Conservation (phyloP, 352 stramenopile species). For the Globisporangium lucens region DNA sequence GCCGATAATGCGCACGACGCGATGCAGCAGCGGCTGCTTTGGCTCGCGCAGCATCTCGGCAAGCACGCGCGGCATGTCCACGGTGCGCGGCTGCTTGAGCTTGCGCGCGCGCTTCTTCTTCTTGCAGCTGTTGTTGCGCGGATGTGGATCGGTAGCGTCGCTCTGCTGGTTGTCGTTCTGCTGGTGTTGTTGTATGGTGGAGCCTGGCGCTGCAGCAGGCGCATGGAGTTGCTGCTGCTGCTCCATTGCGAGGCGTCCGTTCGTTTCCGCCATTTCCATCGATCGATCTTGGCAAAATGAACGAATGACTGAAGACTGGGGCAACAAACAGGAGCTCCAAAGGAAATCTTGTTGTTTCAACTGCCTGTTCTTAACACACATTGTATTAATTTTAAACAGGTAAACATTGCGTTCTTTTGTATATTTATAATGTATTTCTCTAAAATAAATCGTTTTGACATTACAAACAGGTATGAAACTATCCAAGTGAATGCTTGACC, state of each 20-base stretch:
- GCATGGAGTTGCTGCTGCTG: slow-evolving; percentile 6
- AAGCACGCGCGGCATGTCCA: slow-evolving; percentile 54
- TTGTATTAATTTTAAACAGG: background rate
- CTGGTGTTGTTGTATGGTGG: background rate
- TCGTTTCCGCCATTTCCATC: background rate
- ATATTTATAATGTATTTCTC: background rate
- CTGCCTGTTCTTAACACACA: background rate
- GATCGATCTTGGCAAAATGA: background rate
- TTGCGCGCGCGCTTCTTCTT: slow-evolving; percentile 14
- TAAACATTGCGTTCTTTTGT: background rate
- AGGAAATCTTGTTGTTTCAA: background rate
- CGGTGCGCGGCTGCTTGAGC: slow-evolving; percentile 45
- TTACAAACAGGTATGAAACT: background rate
- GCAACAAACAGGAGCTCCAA: background rate
- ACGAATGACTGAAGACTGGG: background rate
- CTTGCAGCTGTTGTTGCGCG: slow-evolving; percentile 11
- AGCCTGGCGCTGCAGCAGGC: background rate
- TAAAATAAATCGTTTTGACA: background rate
- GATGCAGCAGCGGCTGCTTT: slow-evolving; percentile 66
- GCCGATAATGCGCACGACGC: slow-evolving; percentile 65
- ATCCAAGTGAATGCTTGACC: background rate
- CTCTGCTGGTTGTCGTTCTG: background rate
- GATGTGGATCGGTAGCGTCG: background rate
- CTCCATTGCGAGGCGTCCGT: background rate
- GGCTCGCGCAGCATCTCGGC: slow-evolving; percentile 59